Evolutionary conservation across 208 protist species (phyloP), one percentile per base, ranked within the genome.

Genomic region (Wallacemonas collosoma): DNA sequence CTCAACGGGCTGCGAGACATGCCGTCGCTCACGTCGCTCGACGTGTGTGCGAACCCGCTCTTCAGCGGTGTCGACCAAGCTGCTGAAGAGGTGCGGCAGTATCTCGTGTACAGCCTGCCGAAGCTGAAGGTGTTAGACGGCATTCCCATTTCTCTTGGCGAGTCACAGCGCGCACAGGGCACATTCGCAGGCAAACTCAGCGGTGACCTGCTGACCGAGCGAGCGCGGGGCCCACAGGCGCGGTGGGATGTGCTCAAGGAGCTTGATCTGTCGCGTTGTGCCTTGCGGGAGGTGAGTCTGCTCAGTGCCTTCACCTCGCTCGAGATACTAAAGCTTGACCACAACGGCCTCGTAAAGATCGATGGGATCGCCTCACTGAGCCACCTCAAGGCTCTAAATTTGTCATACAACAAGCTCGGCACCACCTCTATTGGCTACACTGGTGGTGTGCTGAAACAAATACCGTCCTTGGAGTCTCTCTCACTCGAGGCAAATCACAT

Each of bases 91-190:
- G 93, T 90, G 68, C 83, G 96, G 3, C 68, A 79, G 41, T 98
- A 95, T 80, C 47, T 93, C 68, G 77, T 99, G n/a, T 98, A 94
- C 76, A 86, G 94, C 66, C 84, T 99, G 36, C 87, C 86, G 3
- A 88, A 86, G 68, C 82, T 99, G 53, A 98, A 98, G 83, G 93
- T 98, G 68, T 78, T 97, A 3, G 87, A 96, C 80, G 87, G 90
- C 3, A 60, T 87, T 26, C 64, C 89, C 56, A 91, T 97, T 50
- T 75, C 82, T 0, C 76, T 77, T 1, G 55, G 60, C 2, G 90
- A 96, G 57, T 73, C 71, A 26, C 82, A 86, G 63, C 77, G 72
- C 2, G 90, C 93, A 44, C 75, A 79, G 15, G 87, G 91, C 15
- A 72, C 77, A 38, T 95, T 95, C 75, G 81, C 90, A 2, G 93